Evolutionary conservation across 2,329 filamentous ascomycete genomes (phyloP), one percentile per base, ranked within the genome.

Genomic region (Penicillium paneum): DNA sequence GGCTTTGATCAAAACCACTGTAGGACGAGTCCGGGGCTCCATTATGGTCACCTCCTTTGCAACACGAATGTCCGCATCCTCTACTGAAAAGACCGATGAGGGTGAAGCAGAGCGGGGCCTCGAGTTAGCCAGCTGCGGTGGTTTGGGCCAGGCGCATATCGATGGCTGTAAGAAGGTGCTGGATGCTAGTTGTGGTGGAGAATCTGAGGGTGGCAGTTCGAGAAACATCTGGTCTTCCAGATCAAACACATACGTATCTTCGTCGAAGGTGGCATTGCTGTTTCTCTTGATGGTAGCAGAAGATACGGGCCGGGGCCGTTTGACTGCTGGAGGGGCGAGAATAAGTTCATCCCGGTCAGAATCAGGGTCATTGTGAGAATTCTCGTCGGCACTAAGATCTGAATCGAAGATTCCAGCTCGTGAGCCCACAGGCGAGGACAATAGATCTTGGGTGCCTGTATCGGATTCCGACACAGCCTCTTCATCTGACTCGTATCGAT

Each of bases 391-490:
- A 42, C 68, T 72, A 29, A 67, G 55, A 42, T 71, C 66, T 8
- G 66, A 70, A 52, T 71, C 68, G 36, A 64, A 66, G 8, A 60
- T 58, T 13, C 48, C 65, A 6, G 62, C 59, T 54, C 58, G 65
- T 8, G 64, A 54, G 13, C 39, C 46, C 21, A 70, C 57, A 1
- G 67, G 67, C 19, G 71, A 72, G 28, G 69, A 71, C 13, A 66
- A 60, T 57, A 67, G 56, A 38, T 71, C 69, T 8, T 69, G 65
- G 10, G 64, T 63, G 28, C 69, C 66, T 17, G 64, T 61, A 54
- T 73, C 71, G 1, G 71, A 70, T 55, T 74, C 71, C 12, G 71
- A 74, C 7, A 70, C 63, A 41, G 69, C 71, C 56, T 74, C 71
- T 55, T 74, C 71, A 26, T 74, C 71, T 11, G 71, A 74, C 43